Conservation (phyloP, 2,329 filamentous ascomycete species). For the Trichoderma sp. region DNA sequence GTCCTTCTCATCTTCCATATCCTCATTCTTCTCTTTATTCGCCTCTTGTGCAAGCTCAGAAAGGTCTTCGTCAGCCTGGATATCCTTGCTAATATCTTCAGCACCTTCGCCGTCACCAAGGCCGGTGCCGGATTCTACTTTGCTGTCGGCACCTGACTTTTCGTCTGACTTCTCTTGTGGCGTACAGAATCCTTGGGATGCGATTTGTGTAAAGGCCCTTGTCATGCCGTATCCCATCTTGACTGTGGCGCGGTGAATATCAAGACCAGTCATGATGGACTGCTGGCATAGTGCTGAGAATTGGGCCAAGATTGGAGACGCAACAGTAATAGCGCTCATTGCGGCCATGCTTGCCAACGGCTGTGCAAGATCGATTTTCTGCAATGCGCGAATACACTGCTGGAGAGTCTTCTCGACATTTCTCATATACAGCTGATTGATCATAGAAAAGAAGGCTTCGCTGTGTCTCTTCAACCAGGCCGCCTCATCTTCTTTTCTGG, state of each 20-base stretch:
- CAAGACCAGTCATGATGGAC: slow-evolving; percentile 60
- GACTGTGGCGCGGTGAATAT: slow-evolving; percentile 70
- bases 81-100: slow-evolving; percentile 97
- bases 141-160: slow-evolving; percentile 70
- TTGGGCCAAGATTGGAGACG: slow-evolving; percentile 71
- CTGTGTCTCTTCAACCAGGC: slow-evolving; percentile 49
- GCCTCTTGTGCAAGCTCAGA: slow-evolving; percentile 87
- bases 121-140: slow-evolving; percentile 88
- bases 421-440: slow-evolving; percentile 62
- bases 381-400: slow-evolving; percentile 45
- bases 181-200: slow-evolving; percentile 86
- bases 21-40: slow-evolving; percentile 65
- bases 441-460: slow-evolving; percentile 54
- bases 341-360: slow-evolving; percentile 37
- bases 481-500: slow-evolving; percentile 42
- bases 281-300: slow-evolving; percentile 67
- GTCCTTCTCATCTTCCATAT: slow-evolving; percentile 80
- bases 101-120: slow-evolving; percentile 93
- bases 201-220: slow-evolving; percentile 77
- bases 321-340: slow-evolving; percentile 41
- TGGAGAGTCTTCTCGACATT: slow-evolving; percentile 54
- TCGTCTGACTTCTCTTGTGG: slow-evolving; percentile 80
- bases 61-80: slow-evolving; percentile 90
- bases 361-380: slow-evolving; percentile 40
- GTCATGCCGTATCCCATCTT: slow-evolving; percentile 76